Base-by-base conservation (phyloP, 1,284 basidiomycete genomes). In the Rhodotorula sp. region DNA sequence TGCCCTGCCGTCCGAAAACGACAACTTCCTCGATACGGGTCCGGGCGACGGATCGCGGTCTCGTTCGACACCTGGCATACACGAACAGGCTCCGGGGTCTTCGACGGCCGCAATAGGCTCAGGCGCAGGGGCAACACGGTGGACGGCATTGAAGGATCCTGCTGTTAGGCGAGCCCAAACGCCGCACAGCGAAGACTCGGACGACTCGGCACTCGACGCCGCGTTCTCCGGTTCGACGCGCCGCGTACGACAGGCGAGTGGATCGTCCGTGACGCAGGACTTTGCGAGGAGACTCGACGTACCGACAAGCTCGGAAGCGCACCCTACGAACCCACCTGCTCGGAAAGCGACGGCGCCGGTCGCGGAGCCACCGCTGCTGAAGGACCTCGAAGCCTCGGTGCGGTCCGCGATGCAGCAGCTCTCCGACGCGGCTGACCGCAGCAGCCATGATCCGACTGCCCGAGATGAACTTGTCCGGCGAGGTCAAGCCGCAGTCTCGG, bases 21-120 rank as follows among this genome's bases (percentile, higher is more conserved):
- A 97, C 80, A 93, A 90, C 84, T 98, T 97, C 82, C 87, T 92
- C 77, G 98, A 98, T 79, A 91, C 91, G 0, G 87, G 91, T 76
- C 97, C 94, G 3, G 93, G 93, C 51, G 89, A 94, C 79, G 89
- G 88, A 54, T 88, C 92, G 20, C 87, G 88, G 21, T n/a, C 12
- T 52, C 51, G 51, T n/a, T n/a, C 51, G 21, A 5, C 39, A 10
- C 10, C 39, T 14, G 39, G 8, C 39, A 14, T 43, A 12, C 39
- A 10, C 12, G 39, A 43, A 43, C 10, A 12, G 39, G 8, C 10
- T 12, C 39, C 8, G 39, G 39, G 39, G 39, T 14, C 10, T 14
- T 43, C 39, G 39, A 12, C 8, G 10, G 39, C 39, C 39, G 39
- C 39, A 3, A 43, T 12, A 12, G 39, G 39, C 39, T 43, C 39